Percentiles rank a stretch among this genome's conserved stretches.
These are phyloP conservation scores for Datisca glomerata DNA, from an alignment of 306 rosid species.

Conservation along the genomic window DNA sequence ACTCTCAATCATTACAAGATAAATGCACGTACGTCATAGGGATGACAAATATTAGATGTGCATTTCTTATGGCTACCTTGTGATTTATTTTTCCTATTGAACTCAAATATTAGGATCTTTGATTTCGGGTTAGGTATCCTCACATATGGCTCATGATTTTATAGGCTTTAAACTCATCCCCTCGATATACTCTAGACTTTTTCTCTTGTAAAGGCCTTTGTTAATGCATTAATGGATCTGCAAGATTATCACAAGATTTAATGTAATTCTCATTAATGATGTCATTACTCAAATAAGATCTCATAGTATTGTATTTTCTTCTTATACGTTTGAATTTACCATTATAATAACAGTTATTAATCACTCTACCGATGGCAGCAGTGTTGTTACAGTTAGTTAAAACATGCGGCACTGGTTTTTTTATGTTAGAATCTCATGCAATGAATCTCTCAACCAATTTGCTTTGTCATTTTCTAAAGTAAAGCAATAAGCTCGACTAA, in stretches of 20 bases:
- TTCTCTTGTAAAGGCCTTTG: conserved; percentile 1
- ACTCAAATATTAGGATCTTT: not conserved
- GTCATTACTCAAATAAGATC: no score
- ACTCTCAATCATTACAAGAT: no score
- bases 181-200: not conserved
- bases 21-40: not conserved
- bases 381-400: not conserved
- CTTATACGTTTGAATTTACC: not conserved
- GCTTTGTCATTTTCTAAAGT: no score
- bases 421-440: no score
- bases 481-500: no score
- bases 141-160: not conserved
- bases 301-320: not conserved
- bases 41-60: not conserved
- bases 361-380: not conserved
- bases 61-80: not conserved
- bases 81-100: not conserved
- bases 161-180: not conserved
- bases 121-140: not conserved
- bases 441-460: no score
- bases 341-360: not conserved
- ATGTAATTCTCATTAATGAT: no score
- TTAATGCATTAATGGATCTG: no score
- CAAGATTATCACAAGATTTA: no score
- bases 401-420: not conserved